Evolutionary conservation across 805 yeast species (phyloP), one percentile per base, ranked within the genome.

Genomic region (Saccharomycopsis fodiens): DNA sequence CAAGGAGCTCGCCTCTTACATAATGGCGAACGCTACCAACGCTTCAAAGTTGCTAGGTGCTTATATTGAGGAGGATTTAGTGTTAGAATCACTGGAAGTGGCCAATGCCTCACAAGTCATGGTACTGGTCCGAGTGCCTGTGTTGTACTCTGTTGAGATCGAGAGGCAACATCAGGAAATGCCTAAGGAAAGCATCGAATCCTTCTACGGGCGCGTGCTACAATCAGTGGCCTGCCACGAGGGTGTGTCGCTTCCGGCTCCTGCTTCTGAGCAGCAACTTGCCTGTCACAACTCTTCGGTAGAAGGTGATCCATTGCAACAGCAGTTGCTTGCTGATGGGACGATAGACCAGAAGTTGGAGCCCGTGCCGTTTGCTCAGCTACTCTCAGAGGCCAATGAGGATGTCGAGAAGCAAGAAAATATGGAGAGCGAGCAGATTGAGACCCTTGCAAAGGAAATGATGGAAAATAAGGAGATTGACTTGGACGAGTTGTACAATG

Each of bases 371-470:
- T 51, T 52, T 27, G 35, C 6, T 4, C 23, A 27, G 35, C 4
- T 40, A 5, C 30, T 25, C 6, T 16, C 19, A 19, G 31, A 4
- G 53, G 44, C 2, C 23, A 48, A 32, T 10, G 7, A 32, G 16
- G 47, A 39, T 8, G 50, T 39, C 10, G 17, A 22, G 3, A 39
- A 44, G 15, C 48, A 41, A 12, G 32, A 44, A 6, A 19, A 27
- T 3, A 35, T 15, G 5, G 7, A 32, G 50, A 6, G 51, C 59
- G 39, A 55, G 2, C 62, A 58, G 4, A 13, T 17, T 5, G 17
- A 35, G 27, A 45, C 27, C 19, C 19, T 46, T 36, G 36, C 37
- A 10, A 35, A 39, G 1, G 22, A 32, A 12, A 17, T 56, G 23
- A 53, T 47, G 2, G 50, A 54, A 30, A 37, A 40, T 15, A 7